These are phyloP conservation scores for Botryotinia convoluta DNA, from an alignment of 2,329 filamentous ascomycete species.

Conservation along the genomic window DNA sequence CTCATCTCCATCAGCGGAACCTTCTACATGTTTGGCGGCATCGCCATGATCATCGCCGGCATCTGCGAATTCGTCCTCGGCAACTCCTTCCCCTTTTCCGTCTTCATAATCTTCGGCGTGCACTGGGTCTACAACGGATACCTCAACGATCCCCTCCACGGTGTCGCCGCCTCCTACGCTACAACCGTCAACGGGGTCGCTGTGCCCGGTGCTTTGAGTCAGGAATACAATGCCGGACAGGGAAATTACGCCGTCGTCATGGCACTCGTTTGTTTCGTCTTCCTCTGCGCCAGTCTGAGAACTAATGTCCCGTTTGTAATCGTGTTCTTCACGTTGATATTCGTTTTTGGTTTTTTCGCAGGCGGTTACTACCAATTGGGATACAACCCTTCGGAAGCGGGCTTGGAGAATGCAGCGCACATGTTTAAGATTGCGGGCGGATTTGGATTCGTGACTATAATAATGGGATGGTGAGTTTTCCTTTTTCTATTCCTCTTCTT, in stretches of 20 bases:
- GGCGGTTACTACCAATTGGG: constrained; percentile 22
- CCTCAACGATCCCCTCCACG: constrained; percentile 59
- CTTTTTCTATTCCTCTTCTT: too few relatives aligned
- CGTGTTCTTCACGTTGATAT: constrained; percentile 21
- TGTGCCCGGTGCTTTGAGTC: constrained; percentile 1
- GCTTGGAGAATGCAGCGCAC: constrained; percentile 17
- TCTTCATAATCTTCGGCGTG: constrained; percentile 23
- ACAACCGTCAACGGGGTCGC: background rate
- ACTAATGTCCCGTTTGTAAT: constrained; percentile 25
- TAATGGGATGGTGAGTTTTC: constrained; percentile 22
- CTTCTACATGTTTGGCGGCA: constrained; percentile 23
- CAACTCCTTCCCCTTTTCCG: constrained; percentile 24
- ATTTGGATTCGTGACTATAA: constrained; percentile 23
- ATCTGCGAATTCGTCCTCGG: constrained; percentile 26
- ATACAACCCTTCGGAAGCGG: constrained; percentile 16
- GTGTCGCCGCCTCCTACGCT: constrained; percentile 64
- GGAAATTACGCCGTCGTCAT: constrained; percentile 24
- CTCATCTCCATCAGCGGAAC: constrained; percentile 15
- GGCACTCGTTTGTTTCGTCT: constrained; percentile 19
- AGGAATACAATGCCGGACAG: constrained; percentile 23
- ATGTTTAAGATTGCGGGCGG: constrained; percentile 25
- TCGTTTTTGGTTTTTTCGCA: constrained; percentile 21
- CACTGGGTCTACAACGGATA: constrained; percentile 22
- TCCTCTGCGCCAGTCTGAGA: constrained; percentile 20
- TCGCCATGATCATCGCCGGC: constrained; percentile 24